Evolutionary conservation across 1,139 yeast genomes (phyloP).

Genomic region (Magnusiomyces tetraspermus): DNA sequence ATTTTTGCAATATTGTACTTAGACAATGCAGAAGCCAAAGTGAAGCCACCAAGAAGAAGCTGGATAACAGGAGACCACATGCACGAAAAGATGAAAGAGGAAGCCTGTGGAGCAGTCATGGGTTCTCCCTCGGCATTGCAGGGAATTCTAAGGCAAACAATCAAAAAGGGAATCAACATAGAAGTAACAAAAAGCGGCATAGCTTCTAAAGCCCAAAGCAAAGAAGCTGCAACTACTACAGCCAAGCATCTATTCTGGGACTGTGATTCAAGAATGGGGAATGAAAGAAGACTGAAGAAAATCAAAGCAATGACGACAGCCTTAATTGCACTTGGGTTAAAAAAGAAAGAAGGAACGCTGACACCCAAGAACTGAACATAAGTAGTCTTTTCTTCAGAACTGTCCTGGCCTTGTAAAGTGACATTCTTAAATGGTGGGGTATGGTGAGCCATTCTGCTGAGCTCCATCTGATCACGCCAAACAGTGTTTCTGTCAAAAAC

Average conservation of each 20-base stretch:
- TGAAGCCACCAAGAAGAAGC: slow-evolving; percentile 84
- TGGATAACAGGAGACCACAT: slow-evolving; percentile 96
- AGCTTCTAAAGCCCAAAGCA: slow-evolving; percentile 91
- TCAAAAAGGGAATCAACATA: slow-evolving; percentile 65
- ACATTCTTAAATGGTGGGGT: slow-evolving; percentile 33
- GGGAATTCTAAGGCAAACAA: slow-evolving; percentile 64
- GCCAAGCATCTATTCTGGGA: slow-evolving; percentile 77
- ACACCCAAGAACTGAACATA: slow-evolving; percentile 13
- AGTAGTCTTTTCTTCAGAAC: neutral
- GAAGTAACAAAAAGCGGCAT: slow-evolving; percentile 84
- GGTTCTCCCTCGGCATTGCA: slow-evolving; percentile 41
- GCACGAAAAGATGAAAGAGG: slow-evolving; percentile 64
- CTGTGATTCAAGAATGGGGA: slow-evolving; percentile 45
- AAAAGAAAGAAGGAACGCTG: slow-evolving; percentile 19
- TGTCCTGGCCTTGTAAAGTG: slow-evolving; percentile 16
- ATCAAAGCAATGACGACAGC: slow-evolving; percentile 40
- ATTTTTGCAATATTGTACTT: slow-evolving; percentile 83
- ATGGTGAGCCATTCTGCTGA: slow-evolving; percentile 63
- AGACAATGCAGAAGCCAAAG: slow-evolving; percentile 87
- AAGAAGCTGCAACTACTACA: slow-evolving; percentile 63
- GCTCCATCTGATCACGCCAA: slow-evolving; percentile 91
- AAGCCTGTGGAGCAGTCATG: slow-evolving; percentile 57
- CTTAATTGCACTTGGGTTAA: slow-evolving; percentile 20
- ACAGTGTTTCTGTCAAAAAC: slow-evolving; percentile 96
- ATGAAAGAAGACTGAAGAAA: slow-evolving; percentile 41